Evolutionary conservation across 1,284 basidiomycete genomes (phyloP), one percentile per base, ranked within the genome.

Genomic region (Vanrija humicola): DNA sequence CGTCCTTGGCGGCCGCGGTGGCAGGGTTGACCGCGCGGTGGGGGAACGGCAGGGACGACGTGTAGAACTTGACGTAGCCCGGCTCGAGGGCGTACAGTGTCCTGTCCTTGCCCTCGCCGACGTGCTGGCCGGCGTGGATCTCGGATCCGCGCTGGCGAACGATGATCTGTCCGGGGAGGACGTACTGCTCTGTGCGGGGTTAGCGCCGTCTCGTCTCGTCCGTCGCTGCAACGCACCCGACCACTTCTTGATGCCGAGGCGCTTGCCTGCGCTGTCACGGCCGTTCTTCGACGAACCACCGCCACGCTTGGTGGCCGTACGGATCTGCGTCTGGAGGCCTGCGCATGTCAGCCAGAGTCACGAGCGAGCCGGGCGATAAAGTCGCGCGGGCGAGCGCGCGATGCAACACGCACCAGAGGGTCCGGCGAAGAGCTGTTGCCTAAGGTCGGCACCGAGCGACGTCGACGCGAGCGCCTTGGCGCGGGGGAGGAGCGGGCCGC

Each of bases 261-360:
- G 85, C 77, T 90, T 88, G 64, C 93, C 93, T 34, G 90, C 86
- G 3, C 90, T 92, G 59, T 89, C 88, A 62, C 93, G 86, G 64
- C 92, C 87, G 73, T 96, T 96, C 73, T 87, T 85, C 5, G 92
- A 87, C 25, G 87, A 89, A 51, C 93, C 93, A 69, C 93, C 93
- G 52, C 91, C 92, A 51, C 90, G 86, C 78, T 97, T 97, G 52
- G 94, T 96, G 44, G 93, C 90, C 21, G 88, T 94, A 74, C 93
- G 86, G 53, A 94, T 80, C 55, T 92, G 84, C 5, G 62, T 54
- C 39, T 64, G 58, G 29, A 62, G 52, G 43, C 54, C 64, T 66
- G 61, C 1, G 23, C 5, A 50, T 63, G 28, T 28, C 7, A 28
- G 26, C 26, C 8, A 8, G 26, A 5, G 5, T 26, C 5, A 5